These are phyloP conservation scores for Chlamydomonas sphaeroides DNA, from an alignment of 139 green algal genomes.

Conservation along the genomic window DNA sequence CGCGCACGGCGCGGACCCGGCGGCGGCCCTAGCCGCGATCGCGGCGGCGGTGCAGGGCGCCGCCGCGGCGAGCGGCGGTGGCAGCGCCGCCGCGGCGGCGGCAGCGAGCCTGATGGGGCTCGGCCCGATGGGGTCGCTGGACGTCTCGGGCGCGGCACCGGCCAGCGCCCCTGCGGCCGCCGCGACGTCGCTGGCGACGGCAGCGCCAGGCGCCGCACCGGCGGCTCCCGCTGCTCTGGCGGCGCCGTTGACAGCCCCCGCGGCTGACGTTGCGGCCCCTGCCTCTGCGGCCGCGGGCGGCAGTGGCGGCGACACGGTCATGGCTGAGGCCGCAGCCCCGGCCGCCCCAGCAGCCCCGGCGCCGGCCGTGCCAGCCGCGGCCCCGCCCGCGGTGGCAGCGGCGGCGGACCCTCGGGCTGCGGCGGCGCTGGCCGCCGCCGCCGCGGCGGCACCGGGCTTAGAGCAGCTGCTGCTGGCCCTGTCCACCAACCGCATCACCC, in stretches of 20 bases:
- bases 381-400: neutral
- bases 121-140: slow-evolving; percentile 8
- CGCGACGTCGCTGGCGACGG: too few relatives aligned
- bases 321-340: neutral
- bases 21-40: neutral
- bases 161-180: too few relatives aligned
- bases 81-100: neutral
- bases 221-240: neutral
- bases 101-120: slow-evolving; percentile 2
- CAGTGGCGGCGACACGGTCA: neutral
- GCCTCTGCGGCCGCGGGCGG: neutral
- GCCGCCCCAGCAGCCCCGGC: too few relatives aligned
- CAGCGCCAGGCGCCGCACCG: too few relatives aligned
- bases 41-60: slow-evolving; percentile 16
- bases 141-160: neutral
- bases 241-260: neutral
- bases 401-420: slow-evolving; percentile 2
- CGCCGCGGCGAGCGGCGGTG: neutral
- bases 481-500: neutral
- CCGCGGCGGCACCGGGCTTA: neutral
- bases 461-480: slow-evolving; percentile 31
- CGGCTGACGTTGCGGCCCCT: neutral
- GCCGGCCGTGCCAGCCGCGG: neutral
- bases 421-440: neutral
- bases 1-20: slow-evolving; percentile 10